Conservation (phyloP, 768 basidiomycete species). For the Coprinopsis marcescibilis region DNA sequence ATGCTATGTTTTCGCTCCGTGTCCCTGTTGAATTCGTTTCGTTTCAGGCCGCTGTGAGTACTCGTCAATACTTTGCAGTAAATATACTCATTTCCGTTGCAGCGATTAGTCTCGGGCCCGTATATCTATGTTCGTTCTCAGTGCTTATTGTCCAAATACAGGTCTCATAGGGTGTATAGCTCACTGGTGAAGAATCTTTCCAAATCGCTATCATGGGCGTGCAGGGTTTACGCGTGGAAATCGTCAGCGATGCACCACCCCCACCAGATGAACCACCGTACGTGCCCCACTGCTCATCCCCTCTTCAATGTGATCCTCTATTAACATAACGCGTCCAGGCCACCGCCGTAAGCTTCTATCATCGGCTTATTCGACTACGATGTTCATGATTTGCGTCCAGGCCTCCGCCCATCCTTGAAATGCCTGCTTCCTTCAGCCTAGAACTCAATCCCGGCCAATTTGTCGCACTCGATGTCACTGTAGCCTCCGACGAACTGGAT, state of each 20-base stretch:
- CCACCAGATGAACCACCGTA: constrained; percentile 82
- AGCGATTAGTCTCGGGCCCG: constrained; percentile 77
- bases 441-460: constrained; percentile 76
- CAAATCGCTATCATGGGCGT: constrained; percentile 85
- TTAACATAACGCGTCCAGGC: constrained; percentile 25
- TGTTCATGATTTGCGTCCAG: constrained; percentile 20
- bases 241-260: constrained; percentile 79
- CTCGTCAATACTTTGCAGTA: constrained; percentile 10
- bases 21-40: constrained; percentile 87
- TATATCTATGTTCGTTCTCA: constrained; percentile 67
- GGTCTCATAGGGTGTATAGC: constrained; percentile 31
- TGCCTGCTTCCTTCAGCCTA: constrained; percentile 81
- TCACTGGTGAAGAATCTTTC: constrained; percentile 82
- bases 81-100: constrained; percentile 16
- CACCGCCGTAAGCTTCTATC: constrained; percentile 38
- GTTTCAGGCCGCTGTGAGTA: constrained; percentile 71
- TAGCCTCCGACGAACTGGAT: constrained; percentile 78
- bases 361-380: neutral
- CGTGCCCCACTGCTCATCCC: constrained; percentile 26
- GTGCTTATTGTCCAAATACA: constrained; percentile 11
- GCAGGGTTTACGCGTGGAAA: constrained; percentile 79
- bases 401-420: constrained; percentile 72
- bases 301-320: constrained; percentile 15
- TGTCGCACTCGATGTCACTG: constrained; percentile 74
- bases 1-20: constrained; percentile 67